These are phyloP conservation scores for Saccharum officinarum DNA, from an alignment of 176 grass and related monocot species.

Conservation along the genomic window DNA sequence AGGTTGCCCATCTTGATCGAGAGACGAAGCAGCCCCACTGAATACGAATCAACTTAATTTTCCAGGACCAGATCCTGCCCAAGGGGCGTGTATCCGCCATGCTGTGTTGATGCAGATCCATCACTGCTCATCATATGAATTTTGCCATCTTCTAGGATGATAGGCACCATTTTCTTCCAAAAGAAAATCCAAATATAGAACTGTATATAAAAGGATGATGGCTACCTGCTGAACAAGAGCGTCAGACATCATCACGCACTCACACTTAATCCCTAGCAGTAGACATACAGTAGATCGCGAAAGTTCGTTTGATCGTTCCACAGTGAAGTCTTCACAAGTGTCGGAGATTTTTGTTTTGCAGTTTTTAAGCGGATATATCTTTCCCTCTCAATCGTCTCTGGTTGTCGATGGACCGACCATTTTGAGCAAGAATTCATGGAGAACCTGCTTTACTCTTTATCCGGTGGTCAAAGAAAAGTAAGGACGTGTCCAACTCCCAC, in stretches of 20 bases:
- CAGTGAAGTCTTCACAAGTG: not conserved
- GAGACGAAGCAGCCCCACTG: constrained; percentile 16
- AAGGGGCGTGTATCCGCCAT: constrained; percentile 26
- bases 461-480: not conserved
- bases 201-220: not conserved
- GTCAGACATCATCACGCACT: not conserved
- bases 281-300: not conserved
- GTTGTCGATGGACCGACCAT: too few relatives aligned
- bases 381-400: not conserved
- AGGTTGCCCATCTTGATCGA: constrained; percentile 40
- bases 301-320: not conserved
- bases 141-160: not conserved
- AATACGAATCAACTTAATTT: constrained; percentile 31
- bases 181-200: not conserved
- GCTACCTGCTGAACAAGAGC: not conserved
- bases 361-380: not conserved
- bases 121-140: constrained; percentile 7
- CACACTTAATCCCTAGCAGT: not conserved
- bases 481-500: not conserved
- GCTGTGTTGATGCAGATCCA: constrained; percentile 18
- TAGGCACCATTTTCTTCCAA: not conserved
- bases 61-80: constrained; percentile 35
- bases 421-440: not conserved
- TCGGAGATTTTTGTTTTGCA: not conserved
- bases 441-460: not conserved